A percentile compares a stretch with the other conserved stretches of the same genome.
Evolutionary conservation across 192 early-diverging fungal genomes (phyloP).

Genomic region (Coemansia reversa): DNA sequence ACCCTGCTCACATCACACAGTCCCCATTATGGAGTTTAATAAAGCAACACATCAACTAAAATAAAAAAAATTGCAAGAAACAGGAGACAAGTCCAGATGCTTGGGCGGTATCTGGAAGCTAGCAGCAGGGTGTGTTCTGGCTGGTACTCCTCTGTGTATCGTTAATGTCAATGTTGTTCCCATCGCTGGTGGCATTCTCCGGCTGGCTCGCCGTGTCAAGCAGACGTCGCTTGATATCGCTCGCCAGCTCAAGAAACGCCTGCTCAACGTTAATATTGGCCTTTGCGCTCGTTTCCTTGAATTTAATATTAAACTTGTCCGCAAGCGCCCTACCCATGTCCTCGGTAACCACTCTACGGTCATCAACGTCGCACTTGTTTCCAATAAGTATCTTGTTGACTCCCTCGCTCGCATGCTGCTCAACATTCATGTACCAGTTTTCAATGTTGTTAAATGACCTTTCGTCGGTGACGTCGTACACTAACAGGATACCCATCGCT

Average conservation of each 20-base stretch:
- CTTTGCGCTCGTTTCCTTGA: slow-evolving; percentile 97
- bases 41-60: too few relatives aligned
- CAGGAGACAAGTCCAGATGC: neutral
- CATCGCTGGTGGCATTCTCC: slow-evolving; percentile 24
- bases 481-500: slow-evolving; percentile 97
- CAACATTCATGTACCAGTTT: slow-evolving; percentile 99
- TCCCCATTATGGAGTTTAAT: too few relatives aligned
- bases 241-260: slow-evolving; percentile 93
- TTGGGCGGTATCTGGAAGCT: neutral
- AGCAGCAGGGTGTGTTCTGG: slow-evolving; percentile 44
- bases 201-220: slow-evolving; percentile 74
- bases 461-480: slow-evolving; percentile 99
- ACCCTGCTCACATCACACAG: too few relatives aligned
- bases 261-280: slow-evolving; percentile 97
- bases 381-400: slow-evolving; percentile 99
- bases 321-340: slow-evolving; percentile 96
- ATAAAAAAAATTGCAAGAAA: neutral
- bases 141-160: slow-evolving; percentile 36
- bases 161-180: slow-evolving; percentile 36
- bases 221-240: slow-evolving; percentile 97
- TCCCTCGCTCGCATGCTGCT: slow-evolving; percentile 98
- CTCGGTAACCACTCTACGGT: slow-evolving; percentile 80
- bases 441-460: slow-evolving; percentile 98
- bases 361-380: slow-evolving; percentile 99
- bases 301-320: slow-evolving; percentile 91